Base-by-base conservation (phyloP, 1,284 basidiomycete species). In the Ustilago tritici region DNA sequence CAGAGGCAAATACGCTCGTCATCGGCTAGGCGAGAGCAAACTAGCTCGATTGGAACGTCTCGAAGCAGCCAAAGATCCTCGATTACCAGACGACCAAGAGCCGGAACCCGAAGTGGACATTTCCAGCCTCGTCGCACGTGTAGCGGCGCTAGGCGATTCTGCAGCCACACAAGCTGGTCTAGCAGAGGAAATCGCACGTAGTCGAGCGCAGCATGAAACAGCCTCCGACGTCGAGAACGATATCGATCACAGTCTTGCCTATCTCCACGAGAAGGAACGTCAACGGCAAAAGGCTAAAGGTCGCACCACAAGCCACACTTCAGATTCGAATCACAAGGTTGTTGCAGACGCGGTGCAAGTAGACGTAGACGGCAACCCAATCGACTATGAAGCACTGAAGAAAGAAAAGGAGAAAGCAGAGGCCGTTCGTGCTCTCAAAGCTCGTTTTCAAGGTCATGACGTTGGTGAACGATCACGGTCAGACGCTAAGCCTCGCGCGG, bases 41-140 rank as follows among this genome's bases (percentile, higher is more conserved):
- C 68, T 79, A n/a, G 81, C 79, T 36, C 38, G 74, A 17, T 53
- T 79, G 36, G 72, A 80, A 58, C 49, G 73, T 15, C 65, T 76
- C 46, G 76, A 79, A 64, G 77, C 76, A 17, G 67, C 70, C 28
- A 73, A 78, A 40, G 73, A 76, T 53, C 75, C 70, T 2, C 23
- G 68, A 15, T 54, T 73, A 43, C 36, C 50, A 17, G 58, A 70
- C 72, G 78, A 80, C 11, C 62, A 67, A 14, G 84, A 85, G 34
- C 75, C 78, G 0, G 82, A 84, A 53, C 81, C 83, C 11, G 84
- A 85, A 56, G 78, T 85, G 11, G 84, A 85, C 57, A 66, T 85
- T 15, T 72, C 79, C 31, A 59, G 58, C 17, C 73, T 85, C 6
- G 59, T 80, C 7, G 82, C 70, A 15, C 65, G 76, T 15, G 80